Base-by-base conservation (phyloP, 2,329 filamentous ascomycete genomes). In the Gliomastix tumulicola region DNA sequence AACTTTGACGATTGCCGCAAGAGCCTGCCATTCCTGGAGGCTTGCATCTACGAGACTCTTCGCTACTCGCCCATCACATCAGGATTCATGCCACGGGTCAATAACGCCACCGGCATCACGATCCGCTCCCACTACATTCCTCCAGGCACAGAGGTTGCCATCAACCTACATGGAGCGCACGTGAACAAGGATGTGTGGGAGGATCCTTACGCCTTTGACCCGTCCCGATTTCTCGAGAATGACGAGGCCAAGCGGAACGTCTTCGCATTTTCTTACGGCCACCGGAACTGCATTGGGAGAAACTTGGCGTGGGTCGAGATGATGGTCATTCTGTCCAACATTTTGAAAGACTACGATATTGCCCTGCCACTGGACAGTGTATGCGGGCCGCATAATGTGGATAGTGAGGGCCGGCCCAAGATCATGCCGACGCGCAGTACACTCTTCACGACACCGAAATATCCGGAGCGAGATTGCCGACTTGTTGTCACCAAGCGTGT, bases 241-340 rank as follows among this genome's bases (percentile, higher is more conserved):
- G 35, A 36, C 12, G 10, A 37, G 25, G 37, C 37, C 20, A 39
- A 35, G 32, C 22, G 32, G 15, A 39, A 30, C 18, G 22, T 39
- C 22, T 39, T 39, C 16, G 32, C 32, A 9, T 39, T 39, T 22
- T 39, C 32, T 10, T 39, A 39, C 19, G 37, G 37, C 16, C 37
- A 34, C n/a, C 15, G 37, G 21, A 39, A 39, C 37, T 39, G 37
- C 22, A 38, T 38, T 19, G 36, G 36, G 16, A 6, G 35, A 16
- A 36, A 36, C 35, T 21, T 36, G 27, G 35, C 35, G 9, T 37
- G 35, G 35, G 30, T 37, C 6, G 27, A 37, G 19, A 37, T 37
- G 35, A 31, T 32, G 35, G 21, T 25, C 20, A 37, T 37, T 9
- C 18, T 37, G 28, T 19, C 35, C 12, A 36, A 36, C n/a, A 17